Conservation (phyloP, 2,329 filamentous ascomycete species). For the Anisogramma anomala region DNA sequence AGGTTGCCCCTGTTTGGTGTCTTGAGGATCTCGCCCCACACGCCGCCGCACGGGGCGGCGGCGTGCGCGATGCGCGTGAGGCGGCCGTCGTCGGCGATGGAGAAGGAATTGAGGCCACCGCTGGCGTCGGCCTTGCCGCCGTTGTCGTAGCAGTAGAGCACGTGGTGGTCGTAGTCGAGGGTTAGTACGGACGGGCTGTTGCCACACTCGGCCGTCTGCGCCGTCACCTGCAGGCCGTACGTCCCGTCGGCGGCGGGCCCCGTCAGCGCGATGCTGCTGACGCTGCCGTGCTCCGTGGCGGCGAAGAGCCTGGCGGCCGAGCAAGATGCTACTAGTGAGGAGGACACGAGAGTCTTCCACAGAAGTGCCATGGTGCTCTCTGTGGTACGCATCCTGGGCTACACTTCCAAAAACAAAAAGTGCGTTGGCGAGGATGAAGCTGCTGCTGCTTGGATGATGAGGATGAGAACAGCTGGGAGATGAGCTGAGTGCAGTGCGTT, state of each 20-base stretch:
- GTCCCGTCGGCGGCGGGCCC: constrained; percentile 8
- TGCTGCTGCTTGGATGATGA: too few relatives aligned
- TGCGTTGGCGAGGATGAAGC: too few relatives aligned
- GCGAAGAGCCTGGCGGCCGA: constrained; percentile 15
- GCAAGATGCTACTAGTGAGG: constrained; percentile 5
- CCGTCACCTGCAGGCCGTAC: constrained; percentile 13
- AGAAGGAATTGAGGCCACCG: constrained; percentile 35
- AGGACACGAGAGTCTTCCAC: constrained; percentile 1
- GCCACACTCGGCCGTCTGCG: constrained; percentile 29
- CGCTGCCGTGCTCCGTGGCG: constrained; percentile 15
- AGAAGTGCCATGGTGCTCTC: not conserved
- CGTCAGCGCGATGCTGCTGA: constrained; percentile 16
- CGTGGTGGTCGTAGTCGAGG: constrained; percentile 32
- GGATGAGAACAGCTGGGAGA: too few relatives aligned
- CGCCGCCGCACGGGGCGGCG: constrained; percentile 13
- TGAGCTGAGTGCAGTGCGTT: too few relatives aligned
- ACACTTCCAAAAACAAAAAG: too few relatives aligned
- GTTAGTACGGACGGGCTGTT: constrained; percentile 49
- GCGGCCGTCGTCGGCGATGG: constrained; percentile 26
- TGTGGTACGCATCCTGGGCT: too few relatives aligned
- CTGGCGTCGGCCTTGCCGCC: constrained; percentile 26
- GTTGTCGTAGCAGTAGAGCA: constrained; percentile 35
- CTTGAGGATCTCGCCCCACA: constrained; percentile 16
- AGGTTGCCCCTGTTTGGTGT: constrained; percentile 14
- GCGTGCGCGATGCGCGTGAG: constrained; percentile 15